Conservation (phyloP, 257 asterid species). For the Solanum clarkiae region DNA sequence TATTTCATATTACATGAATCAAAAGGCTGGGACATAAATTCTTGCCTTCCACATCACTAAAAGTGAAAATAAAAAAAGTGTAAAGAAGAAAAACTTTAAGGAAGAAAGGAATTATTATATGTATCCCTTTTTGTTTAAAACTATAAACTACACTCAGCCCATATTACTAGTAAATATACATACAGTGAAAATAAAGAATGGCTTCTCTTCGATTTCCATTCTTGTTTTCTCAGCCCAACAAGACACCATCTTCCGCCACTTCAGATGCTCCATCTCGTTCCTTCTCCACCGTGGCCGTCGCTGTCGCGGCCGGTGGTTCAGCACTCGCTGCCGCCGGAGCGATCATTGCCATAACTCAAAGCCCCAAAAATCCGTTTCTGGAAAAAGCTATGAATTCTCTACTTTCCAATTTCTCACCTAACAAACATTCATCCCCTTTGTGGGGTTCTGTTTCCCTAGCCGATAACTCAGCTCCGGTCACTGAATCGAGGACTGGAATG, state of each 20-base stretch:
- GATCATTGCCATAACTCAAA: conserved; percentile 35
- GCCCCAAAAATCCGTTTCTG: conserved; percentile 19
- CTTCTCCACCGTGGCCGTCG: conserved; percentile 27
- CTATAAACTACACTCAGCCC: not conserved
- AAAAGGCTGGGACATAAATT: not conserved
- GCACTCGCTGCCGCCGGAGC: conserved; percentile 10
- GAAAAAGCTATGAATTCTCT: conserved; percentile 34
- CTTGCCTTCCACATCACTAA: not conserved
- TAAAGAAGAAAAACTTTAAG: not conserved
- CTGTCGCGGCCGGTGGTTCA: conserved; percentile 14
- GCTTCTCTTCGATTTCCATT: conserved; percentile 74
- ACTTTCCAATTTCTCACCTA: conserved; percentile 18
- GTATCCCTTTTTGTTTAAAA: not conserved
- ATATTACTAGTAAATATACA: not conserved
- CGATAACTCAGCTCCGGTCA: conserved; percentile 29
- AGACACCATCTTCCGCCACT: conserved; percentile 24
- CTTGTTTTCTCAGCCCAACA: conserved; percentile 80
- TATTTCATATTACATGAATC: not conserved
- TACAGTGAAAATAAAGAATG: conserved; percentile 13
- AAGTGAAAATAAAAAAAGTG: not conserved
- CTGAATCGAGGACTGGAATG: conserved; percentile 64
- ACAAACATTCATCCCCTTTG: conserved; percentile 15
- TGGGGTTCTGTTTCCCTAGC: conserved; percentile 69
- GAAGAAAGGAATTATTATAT: not conserved
- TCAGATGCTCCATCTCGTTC: conserved; percentile 16